phyloP scores from a whole-genome alignment of 192 early-diverging fungal genomes.

The Lobosporangium transversale region DNA sequence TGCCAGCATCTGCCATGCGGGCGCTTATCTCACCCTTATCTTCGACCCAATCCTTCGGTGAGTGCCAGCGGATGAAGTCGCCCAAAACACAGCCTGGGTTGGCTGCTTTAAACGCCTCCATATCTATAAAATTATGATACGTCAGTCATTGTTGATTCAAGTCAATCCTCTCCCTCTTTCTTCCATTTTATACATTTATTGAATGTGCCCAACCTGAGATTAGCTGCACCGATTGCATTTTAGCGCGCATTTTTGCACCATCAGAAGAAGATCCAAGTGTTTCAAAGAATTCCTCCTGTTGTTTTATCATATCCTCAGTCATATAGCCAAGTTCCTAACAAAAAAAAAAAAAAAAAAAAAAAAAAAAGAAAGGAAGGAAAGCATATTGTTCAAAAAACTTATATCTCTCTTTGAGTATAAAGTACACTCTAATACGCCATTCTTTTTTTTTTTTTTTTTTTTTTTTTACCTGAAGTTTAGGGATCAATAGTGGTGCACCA shows the following conservation, averaged over 20 bases:
- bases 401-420: too few relatives aligned
- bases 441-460: neutral
- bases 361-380: neutral
- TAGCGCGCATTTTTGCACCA: conserved; percentile 76
- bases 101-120: conserved; percentile 95
- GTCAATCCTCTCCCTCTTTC: too few relatives aligned
- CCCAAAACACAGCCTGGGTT: conserved; percentile 81
- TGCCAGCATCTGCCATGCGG: conserved; percentile 83
- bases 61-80: conserved; percentile 96
- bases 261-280: conserved; percentile 77
- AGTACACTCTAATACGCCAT: neutral
- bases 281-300: conserved; percentile 83
- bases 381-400: neutral
- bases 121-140: conserved; percentile 59
- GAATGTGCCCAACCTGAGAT: conserved; percentile 63
- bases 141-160: too few relatives aligned
- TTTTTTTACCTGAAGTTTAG: conserved; percentile 65
- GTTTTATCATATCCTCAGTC: conserved; percentile 90
- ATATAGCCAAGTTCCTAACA: conserved; percentile 78
- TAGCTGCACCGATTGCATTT: conserved; percentile 80
- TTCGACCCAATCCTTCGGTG: conserved; percentile 91
- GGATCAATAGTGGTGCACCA: conserved; percentile 73
- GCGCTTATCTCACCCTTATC: conserved; percentile 72
- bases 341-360: conserved; percentile 4
- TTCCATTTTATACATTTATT: too few relatives aligned